phyloP scores from a whole-genome alignment of 176 grass and related monocot genomes.

The Paspalum notatum region DNA sequence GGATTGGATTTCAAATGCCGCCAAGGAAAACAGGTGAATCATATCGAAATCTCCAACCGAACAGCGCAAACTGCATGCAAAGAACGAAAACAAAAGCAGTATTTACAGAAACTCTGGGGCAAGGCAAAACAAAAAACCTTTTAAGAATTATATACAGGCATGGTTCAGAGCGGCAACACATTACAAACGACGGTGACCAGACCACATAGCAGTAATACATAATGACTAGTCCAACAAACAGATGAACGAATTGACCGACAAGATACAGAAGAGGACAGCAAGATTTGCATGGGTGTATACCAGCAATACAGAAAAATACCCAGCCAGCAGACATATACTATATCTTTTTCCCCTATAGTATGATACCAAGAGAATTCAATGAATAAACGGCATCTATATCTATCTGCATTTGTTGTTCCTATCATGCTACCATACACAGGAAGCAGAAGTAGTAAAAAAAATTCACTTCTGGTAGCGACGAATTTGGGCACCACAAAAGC shows the following conservation, averaged over 20 bases:
- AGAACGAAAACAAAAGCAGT: neutral
- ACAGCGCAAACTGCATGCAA: neutral
- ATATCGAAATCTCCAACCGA: neutral
- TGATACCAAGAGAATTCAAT: constrained; percentile 34
- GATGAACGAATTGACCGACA: constrained; percentile 21
- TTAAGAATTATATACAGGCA: constrained; percentile 37
- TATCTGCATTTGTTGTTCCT: constrained; percentile 47
- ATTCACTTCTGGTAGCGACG: constrained; percentile 38
- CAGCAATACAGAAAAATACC: constrained; percentile 36
- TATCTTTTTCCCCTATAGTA: neutral
- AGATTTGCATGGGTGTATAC: constrained; percentile 23
- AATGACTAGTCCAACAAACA: neutral
- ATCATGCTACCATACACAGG: constrained; percentile 49
- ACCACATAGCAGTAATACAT: constrained; percentile 11
- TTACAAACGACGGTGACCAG: constrained; percentile 33
- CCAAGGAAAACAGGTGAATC: neutral
- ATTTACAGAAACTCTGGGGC: neutral
- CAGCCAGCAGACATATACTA: neutral
- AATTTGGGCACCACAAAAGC: constrained; percentile 28
- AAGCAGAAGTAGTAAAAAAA: constrained; percentile 47
- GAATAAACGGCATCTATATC: constrained; percentile 44
- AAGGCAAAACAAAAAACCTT: neutral
- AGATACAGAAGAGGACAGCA: constrained; percentile 6
- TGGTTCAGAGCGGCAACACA: constrained; percentile 40
- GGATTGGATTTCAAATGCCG: neutral